Evolutionary conservation across 139 green algal genomes (phyloP), one percentile per base, ranked within the genome.

Genomic region (Eudorina sp.): DNA sequence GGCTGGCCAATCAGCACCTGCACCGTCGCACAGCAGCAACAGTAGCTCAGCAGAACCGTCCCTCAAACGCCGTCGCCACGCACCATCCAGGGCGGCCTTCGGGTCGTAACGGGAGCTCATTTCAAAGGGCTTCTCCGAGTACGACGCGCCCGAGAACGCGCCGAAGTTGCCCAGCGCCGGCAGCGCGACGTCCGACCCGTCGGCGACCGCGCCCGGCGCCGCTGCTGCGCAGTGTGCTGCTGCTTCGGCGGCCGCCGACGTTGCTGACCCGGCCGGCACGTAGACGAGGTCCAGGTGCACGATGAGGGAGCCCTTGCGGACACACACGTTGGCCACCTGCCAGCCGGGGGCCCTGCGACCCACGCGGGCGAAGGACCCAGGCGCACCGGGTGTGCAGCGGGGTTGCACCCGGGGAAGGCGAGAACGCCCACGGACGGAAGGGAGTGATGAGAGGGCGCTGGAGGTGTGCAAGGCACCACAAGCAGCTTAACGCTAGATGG

Each of bases 271-370:
- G 0, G 41, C 7, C n/a, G 70, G 70, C 25, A 23, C 41, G 73
- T 81, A 81, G 45, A 83, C 75, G 16, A 83, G 48, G 75, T 83
- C 75, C 75, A 83, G 48, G 75, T 83, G 75, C 75, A 83, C 75
- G 75, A 83, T 83, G 48, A 83, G 75, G 31, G 29, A 48, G 21
- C 75, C 75, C 46, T 68, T 66, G 75, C 75, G 75, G 31, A 83
- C 75, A 38, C 75, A 83, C 27, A n/a, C 46, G 46, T 25, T n/a
- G 19, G 31, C 46, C 29, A 83, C n/a, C 75, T 83, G 75, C 75
- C 75, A 83, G 75, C 75, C 75, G 51, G 75, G 75, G 21, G 75
- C 75, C 8, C 75, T 83, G 75, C 9, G 29, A 13, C n/a, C n/a
- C n/a, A n/a, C n/a, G n/a, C n/a, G n/a, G n/a, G n/a, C n/a, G n/a